phyloP scores from a whole-genome alignment of 768 basidiomycete genomes.

The Saitozyma podzolica region DNA sequence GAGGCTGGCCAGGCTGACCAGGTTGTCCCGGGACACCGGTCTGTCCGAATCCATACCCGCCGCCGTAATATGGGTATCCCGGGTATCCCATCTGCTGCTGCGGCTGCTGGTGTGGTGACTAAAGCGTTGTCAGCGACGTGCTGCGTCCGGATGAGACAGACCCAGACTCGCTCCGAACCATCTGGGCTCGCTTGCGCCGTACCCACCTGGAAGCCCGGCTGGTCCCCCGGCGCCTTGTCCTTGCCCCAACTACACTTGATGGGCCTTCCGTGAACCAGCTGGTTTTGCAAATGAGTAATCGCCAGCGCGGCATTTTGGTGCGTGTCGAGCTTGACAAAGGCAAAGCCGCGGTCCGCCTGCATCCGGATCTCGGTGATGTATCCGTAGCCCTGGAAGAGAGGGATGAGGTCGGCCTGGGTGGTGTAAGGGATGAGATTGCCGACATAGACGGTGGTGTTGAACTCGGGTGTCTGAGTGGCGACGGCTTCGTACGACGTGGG shows the following conservation, averaged over 20 bases:
- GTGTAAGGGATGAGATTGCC: constrained; percentile 97
- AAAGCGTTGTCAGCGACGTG: background rate
- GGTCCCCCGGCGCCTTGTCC: constrained; percentile 63
- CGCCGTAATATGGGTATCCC: constrained; percentile 38
- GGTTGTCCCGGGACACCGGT: constrained; percentile 41
- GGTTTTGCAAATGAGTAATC: constrained; percentile 93
- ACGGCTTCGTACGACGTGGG: constrained; percentile 72
- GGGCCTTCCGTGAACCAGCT: constrained; percentile 93
- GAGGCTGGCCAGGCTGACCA: constrained; percentile 19
- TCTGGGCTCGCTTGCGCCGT: constrained; percentile 1
- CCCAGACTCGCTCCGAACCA: constrained; percentile 57
- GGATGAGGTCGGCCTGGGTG: constrained; percentile 95
- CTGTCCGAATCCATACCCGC: constrained; percentile 39
- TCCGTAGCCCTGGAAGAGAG: constrained; percentile 89
- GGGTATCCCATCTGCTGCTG: constrained; percentile 25
- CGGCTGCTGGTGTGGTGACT: background rate
- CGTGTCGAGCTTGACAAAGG: constrained; percentile 97
- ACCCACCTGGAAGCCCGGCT: constrained; percentile 60
- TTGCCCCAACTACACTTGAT: constrained; percentile 99
- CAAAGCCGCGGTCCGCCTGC: constrained; percentile 98
- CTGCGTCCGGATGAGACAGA: background rate
- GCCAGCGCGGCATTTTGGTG: constrained; percentile 98
- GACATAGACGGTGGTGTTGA: constrained; percentile 95
- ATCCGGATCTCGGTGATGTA: constrained; percentile 98
- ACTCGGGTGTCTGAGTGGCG: constrained; percentile 86